A percentile compares a stretch with the other conserved stretches of the same genome.
These are phyloP conservation scores for Xerocomus brunneocitrinus DNA, from an alignment of 768 basidiomycete species.

Conservation along the genomic window DNA sequence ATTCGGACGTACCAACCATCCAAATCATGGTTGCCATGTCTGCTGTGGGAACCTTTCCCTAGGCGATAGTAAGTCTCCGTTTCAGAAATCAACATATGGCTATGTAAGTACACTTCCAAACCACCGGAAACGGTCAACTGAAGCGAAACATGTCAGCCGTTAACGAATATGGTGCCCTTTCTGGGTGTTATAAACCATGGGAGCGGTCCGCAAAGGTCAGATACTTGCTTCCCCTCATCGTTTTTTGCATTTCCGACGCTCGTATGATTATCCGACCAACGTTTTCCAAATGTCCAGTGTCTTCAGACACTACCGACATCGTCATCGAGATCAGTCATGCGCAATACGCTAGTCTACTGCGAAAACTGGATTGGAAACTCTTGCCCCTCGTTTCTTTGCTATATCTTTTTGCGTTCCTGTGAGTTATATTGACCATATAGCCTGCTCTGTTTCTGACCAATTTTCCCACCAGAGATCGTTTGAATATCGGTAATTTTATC, in stretches of 20 bases:
- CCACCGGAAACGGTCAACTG: neutral
- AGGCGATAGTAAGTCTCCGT: neutral
- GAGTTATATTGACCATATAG: neutral
- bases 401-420: slow-evolving; percentile 1
- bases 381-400: neutral
- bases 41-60: neutral
- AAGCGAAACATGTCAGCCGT: neutral
- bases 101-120: neutral
- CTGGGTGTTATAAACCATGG: neutral
- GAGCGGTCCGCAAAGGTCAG: neutral
- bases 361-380: neutral
- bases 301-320: neutral
- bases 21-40: neutral
- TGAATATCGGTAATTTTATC: neutral
- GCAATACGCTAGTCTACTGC: neutral
- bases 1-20: neutral
- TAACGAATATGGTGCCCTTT: neutral
- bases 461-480: neutral
- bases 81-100: neutral
- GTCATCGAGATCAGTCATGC: neutral
- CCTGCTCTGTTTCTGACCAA: neutral
- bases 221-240: neutral
- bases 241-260: neutral
- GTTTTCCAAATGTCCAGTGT: neutral
- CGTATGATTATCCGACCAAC: neutral